Base-by-base conservation (phyloP, 2,329 filamentous ascomycete genomes). In the Tolypocladium nubicola region DNA sequence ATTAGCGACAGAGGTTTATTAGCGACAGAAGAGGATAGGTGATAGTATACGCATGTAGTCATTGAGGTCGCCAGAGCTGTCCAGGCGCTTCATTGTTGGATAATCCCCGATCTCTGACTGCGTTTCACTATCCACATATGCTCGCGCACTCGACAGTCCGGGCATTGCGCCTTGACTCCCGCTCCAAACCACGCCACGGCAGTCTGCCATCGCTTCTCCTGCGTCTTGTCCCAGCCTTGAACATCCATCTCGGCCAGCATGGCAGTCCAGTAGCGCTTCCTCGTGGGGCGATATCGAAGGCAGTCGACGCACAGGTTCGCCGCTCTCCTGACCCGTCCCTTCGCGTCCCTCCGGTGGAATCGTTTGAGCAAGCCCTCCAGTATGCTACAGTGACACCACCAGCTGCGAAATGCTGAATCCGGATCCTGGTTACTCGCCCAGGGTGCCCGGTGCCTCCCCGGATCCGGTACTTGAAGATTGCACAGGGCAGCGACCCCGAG, bases 291-390 rank as follows among this genome's bases (percentile, higher is more conserved):
- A 50, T 64, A 63, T 50, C 43, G 55, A 37, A 60, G 60, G 50
- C 64, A 68, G 53, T 65, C 61, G 4, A 62, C 47, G 23, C 66
- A 67, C 47, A 65, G 60, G n/a, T 50, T 60, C 56, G 60, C 62
- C 4, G 59, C 54, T 23, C 59, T 60, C 40, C 58, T 60, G 7
- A 53, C 41, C 21, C 58, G 55, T 23, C 61, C 61, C 19, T 40
- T 57, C 4, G 58, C 37, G 49, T 65, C 59, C 37, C 56, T 59
- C 16, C 61, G 63, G 14, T 56, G 59, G 16, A 62, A 55, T 8
- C 61, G 58, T 19, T 49, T 47, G 16, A 67, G 60, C 2, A 67
- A 41, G 38, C 59, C 58, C 13, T 53, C 52, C 45, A 63, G 57
- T 8, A 49, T 38, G 3, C 26, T 41, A 21, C 64, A 67, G 9